A percentile compares a stretch with the other conserved stretches of the same genome.
These are phyloP conservation scores for Paxillus ammoniavirescens DNA, from an alignment of 768 basidiomycete genomes.

Conservation along the genomic window DNA sequence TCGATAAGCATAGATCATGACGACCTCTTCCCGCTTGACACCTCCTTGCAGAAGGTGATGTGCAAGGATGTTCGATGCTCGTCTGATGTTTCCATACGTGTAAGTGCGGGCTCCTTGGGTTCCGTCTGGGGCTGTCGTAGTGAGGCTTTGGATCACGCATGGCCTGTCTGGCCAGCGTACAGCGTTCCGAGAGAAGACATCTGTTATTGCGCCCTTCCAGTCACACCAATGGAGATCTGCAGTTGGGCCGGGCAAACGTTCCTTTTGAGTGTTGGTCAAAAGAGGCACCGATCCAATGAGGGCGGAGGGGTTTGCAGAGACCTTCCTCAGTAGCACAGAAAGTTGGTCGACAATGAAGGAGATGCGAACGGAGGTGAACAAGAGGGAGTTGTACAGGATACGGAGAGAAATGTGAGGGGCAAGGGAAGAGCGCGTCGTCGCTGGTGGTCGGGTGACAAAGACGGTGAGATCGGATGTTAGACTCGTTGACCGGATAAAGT, in stretches of 20 bases:
- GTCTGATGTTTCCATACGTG: conserved; percentile 79
- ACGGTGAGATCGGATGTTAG: conserved; percentile 91
- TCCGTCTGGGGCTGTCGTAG: conserved; percentile 34
- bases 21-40: conserved; percentile 89
- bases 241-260: conserved; percentile 76
- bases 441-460: conserved; percentile 74
- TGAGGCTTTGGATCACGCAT: conserved; percentile 83
- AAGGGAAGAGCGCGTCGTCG: conserved; percentile 66
- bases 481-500: conserved; percentile 76
- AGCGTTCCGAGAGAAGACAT: conserved; percentile 91
- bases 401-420: conserved; percentile 77
- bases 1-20: conserved; percentile 96
- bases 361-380: conserved; percentile 82
- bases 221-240: conserved; percentile 95
- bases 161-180: conserved; percentile 72
- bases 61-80: conserved; percentile 84
- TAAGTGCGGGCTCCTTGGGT: conserved; percentile 58
- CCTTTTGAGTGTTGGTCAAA: conserved; percentile 67
- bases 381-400: conserved; percentile 90
- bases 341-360: conserved; percentile 83
- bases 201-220: conserved; percentile 95
- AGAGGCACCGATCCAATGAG: conserved; percentile 80
- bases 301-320: conserved; percentile 62
- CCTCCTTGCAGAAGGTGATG: conserved; percentile 87
- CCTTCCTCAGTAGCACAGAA: conserved; percentile 69